Evolutionary conservation across 495 filamentous ascomycete species (phyloP), one percentile per base, ranked within the genome.

Genomic region (Xanthoparmelia taractica): DNA sequence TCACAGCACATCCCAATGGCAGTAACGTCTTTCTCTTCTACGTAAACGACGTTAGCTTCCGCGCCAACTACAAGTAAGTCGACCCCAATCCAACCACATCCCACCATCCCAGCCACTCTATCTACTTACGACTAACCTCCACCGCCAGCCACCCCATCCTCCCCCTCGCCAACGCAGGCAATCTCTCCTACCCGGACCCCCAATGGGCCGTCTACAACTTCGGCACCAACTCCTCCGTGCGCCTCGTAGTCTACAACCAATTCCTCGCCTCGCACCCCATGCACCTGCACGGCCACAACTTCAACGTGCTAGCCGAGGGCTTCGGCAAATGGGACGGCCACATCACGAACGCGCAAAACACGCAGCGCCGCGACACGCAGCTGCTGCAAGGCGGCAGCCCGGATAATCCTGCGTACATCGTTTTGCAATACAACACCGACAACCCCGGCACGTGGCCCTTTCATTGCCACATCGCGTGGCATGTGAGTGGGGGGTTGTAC

Each of bases 311-410:
- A 4, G 72, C 74, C 23, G 69, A 76, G 52, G 71, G 68, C 12
- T 52, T 23, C 15, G 69, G 67, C 0, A 63, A 47, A 20, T 78
- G 72, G 71, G 68, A 75, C 58, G 72, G 71, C 2, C 65, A 23
- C 8, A 58, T 74, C n/a, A 60, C 48, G 8, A 66, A 72, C 43
- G 63, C 66, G 7, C 29, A 60, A 11, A 77, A 75, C 37, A 83
- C 86, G 7, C 78, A 82, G 10, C 78, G 85, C 10, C 76, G 86
- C 11, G 86, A 89, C 64, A 81, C 80, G 7, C 84, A 83, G 2
- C 71, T 84, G 65, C 67, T 90, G 1, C 78, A 79, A 2, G 70
- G 71, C 0, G 43, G 17, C 12, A 69, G 36, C 1, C 1, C 56
- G 59, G 61, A 33, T 78, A 80, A 7, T 73, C 78, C 67, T 63